phyloP scores from a whole-genome alignment of 495 filamentous ascomycete species.

The Mycothermus thermophilus region DNA sequence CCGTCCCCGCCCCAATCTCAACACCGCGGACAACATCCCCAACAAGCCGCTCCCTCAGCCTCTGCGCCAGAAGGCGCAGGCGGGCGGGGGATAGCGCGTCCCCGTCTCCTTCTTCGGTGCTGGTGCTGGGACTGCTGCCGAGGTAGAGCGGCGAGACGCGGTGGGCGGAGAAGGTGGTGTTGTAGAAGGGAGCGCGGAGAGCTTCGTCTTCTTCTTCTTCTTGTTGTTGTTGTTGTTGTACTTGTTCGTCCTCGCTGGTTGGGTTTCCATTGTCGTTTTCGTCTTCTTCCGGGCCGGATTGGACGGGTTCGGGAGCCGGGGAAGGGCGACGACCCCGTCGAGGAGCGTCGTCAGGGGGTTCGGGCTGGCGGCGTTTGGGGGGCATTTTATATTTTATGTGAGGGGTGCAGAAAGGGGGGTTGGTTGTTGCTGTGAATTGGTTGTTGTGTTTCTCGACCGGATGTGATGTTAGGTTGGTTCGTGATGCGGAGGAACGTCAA shows the following conservation, averaged over 20 bases:
- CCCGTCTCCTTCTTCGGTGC: no score
- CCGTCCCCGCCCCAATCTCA: constrained; percentile 22
- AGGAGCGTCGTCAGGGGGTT: background rate
- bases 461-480: no score
- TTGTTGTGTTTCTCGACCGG: no score
- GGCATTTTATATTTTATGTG: no score
- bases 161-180: constrained; percentile 35
- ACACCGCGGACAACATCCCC: constrained; percentile 38
- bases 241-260: no score
- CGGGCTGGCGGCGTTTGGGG: constrained; percentile 1
- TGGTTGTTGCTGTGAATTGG: background rate
- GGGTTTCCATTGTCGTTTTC: no score
- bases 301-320: background rate
- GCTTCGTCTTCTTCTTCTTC: background rate
- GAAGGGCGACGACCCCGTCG: background rate
- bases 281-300: background rate
- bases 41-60: constrained; percentile 30
- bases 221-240: no score
- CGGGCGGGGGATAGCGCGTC: no score
- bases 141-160: constrained; percentile 32
- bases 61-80: constrained; percentile 22
- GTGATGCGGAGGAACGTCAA: no score
- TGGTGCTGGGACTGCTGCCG: constrained; percentile 16
- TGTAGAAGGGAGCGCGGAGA: constrained; percentile 25
- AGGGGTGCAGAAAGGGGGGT: no score